These are phyloP conservation scores for Rhododendron vialii DNA, from an alignment of 148 eudicot species.

Conservation along the genomic window DNA sequence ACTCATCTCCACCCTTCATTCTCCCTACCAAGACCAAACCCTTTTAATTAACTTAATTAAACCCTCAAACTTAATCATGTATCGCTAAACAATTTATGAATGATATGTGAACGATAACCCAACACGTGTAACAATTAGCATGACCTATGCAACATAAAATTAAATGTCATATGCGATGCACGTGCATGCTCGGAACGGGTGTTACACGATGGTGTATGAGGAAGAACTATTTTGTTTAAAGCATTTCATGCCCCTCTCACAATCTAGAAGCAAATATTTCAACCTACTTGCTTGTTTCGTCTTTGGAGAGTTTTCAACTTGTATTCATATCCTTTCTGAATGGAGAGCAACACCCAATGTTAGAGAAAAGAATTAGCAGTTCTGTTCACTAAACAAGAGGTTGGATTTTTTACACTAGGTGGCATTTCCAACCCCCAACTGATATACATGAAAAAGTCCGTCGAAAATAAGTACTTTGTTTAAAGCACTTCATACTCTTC, in stretches of 20 bases:
- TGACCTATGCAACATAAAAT: no score
- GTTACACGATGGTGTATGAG: neutral
- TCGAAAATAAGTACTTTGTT: neutral
- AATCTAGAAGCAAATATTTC: neutral
- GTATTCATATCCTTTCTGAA: neutral
- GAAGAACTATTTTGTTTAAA: neutral
- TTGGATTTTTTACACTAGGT: neutral
- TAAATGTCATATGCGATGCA: no score
- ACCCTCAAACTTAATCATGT: no score
- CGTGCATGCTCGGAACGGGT: no score
- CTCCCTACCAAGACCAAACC: no score
- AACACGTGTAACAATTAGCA: no score
- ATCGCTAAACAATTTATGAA: no score
- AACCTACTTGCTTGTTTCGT: neutral
- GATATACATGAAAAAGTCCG: neutral
- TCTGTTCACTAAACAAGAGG: neutral
- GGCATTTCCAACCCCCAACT: neutral
- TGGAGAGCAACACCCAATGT: neutral
- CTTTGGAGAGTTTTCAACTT: conserved; percentile 2
- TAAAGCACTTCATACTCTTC: neutral
- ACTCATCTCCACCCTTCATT: no score
- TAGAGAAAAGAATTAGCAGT: neutral
- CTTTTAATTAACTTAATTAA: no score
- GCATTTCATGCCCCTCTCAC: neutral
- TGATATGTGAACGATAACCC: no score